Conservation (phyloP, 306 rosid species). For the Inga laurina region DNA sequence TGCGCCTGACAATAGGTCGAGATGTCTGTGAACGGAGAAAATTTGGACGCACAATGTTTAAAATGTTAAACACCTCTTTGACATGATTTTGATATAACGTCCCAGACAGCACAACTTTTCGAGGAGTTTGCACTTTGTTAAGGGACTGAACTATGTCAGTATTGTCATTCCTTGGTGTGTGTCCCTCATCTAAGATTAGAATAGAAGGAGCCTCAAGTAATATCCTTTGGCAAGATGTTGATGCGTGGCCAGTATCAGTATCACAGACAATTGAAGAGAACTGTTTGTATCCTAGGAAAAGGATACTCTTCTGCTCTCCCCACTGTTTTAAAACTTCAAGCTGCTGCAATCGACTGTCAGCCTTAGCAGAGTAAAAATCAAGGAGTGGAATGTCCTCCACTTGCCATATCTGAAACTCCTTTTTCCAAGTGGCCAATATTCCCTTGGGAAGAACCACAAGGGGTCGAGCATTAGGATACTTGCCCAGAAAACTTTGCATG, state of each 20-base stretch:
- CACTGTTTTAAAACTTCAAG: constrained; percentile 74
- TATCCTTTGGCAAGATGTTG: constrained; percentile 66
- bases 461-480: constrained; percentile 85
- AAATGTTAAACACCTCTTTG: constrained; percentile 81
- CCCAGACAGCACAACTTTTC: constrained; percentile 93
- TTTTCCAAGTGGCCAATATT: constrained; percentile 86
- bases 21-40: constrained; percentile 66
- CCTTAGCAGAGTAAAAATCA: constrained; percentile 78
- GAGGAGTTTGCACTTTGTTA: constrained; percentile 72
- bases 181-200: constrained; percentile 96
- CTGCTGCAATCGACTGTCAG: constrained; percentile 75
- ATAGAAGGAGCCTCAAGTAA: constrained; percentile 73
- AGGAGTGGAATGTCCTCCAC: constrained; percentile 81
- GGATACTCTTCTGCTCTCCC: constrained; percentile 74
- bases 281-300: constrained; percentile 90
- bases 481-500: constrained; percentile 91
- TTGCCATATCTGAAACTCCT: constrained; percentile 89
- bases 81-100: constrained; percentile 92
- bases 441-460: constrained; percentile 97
- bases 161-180: constrained; percentile 86
- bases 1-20: constrained; percentile 71
- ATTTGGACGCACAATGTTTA: constrained; percentile 86
- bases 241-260: constrained; percentile 33
- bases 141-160: constrained; percentile 85
- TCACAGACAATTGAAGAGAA: constrained; percentile 81